A percentile compares a stretch with the other conserved stretches of the same genome.
phyloP scores from a whole-genome alignment of 108 stramenopile species.

The Skeletonema menzelii region DNA sequence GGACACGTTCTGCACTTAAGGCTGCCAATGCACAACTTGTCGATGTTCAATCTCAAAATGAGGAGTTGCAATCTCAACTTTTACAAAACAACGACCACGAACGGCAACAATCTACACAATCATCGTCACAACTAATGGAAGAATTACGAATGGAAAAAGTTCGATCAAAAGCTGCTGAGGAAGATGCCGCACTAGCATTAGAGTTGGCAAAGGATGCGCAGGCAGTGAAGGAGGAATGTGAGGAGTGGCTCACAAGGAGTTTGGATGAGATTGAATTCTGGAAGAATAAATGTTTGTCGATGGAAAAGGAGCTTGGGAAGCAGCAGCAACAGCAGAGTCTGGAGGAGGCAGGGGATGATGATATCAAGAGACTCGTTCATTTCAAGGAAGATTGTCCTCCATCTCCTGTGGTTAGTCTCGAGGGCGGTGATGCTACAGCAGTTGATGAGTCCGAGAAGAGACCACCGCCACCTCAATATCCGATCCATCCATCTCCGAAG shows the following conservation, averaged over 20 bases:
- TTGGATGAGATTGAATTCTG: conserved; percentile 57
- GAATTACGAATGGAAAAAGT: conserved; percentile 39
- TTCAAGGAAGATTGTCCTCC: conserved; percentile 32
- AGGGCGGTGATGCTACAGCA: neutral
- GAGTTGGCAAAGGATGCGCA: conserved; percentile 78
- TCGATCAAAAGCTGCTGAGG: conserved; percentile 78
- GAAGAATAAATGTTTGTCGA: conserved; percentile 10
- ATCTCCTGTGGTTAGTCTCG: conserved; percentile 15
- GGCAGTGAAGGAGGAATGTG: conserved; percentile 62
- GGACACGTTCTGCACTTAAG: conserved; percentile 52
- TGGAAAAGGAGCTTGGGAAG: neutral
- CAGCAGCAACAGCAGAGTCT: neutral
- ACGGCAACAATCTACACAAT: conserved; percentile 10
- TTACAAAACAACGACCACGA: conserved; percentile 22
- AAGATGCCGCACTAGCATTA: conserved; percentile 78
- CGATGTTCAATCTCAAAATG: conserved; percentile 45
- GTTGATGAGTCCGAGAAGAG: neutral
- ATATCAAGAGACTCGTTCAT: conserved; percentile 13
- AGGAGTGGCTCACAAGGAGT: conserved; percentile 54
- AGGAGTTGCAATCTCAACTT: conserved; percentile 37
- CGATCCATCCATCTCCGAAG: neutral
- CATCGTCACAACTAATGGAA: conserved; percentile 17
- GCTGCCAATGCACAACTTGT: conserved; percentile 48
- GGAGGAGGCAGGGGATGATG: conserved; percentile 5
- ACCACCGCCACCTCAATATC: neutral